Conservation (phyloP, 768 basidiomycete genomes). For the Favolaschia claudopus region DNA sequence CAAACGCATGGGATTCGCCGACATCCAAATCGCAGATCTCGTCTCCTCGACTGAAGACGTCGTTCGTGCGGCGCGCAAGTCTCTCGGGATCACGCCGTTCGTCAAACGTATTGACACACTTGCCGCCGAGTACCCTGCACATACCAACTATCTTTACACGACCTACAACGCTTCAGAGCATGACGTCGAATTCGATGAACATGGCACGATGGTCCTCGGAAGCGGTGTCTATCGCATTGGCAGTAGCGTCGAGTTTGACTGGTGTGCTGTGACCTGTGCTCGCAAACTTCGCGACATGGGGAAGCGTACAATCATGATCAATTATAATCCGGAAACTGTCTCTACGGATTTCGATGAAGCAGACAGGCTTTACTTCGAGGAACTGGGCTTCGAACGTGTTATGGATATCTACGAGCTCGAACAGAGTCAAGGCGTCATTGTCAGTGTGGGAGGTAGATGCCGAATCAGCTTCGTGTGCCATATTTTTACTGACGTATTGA, state of each 20-base stretch:
- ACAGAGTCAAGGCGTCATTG: constrained; percentile 89
- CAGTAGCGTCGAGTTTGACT: constrained; percentile 98
- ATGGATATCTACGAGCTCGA: constrained; percentile 99
- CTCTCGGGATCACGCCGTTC: constrained; percentile 89
- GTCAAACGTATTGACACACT: constrained; percentile 99
- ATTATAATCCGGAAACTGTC: constrained; percentile 99
- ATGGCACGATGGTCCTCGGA: constrained; percentile 99
- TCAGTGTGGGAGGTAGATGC: constrained; percentile 90
- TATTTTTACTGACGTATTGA: constrained; percentile 4
- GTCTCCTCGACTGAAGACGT: constrained; percentile 74
- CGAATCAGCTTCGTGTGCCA: not conserved
- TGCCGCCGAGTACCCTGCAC: constrained; percentile 97
- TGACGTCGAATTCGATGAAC: constrained; percentile 93
- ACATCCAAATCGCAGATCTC: constrained; percentile 89
- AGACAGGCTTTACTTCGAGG: constrained; percentile 98
- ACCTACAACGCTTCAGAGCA: constrained; percentile 98
- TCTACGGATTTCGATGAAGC: constrained; percentile 99
- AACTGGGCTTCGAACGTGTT: constrained; percentile 95
- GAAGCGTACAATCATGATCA: constrained; percentile 97
- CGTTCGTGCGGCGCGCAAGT: constrained; percentile 88
- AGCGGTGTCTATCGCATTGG: constrained; percentile 99
- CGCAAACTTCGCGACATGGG: constrained; percentile 92
- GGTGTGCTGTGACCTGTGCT: constrained; percentile 99
- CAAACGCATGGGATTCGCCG: constrained; percentile 96
- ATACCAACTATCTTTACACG: constrained; percentile 99